These are phyloP conservation scores for Zygosaccharomyces sapae DNA, from an alignment of 1,139 yeast genomes.

Conservation along the genomic window DNA sequence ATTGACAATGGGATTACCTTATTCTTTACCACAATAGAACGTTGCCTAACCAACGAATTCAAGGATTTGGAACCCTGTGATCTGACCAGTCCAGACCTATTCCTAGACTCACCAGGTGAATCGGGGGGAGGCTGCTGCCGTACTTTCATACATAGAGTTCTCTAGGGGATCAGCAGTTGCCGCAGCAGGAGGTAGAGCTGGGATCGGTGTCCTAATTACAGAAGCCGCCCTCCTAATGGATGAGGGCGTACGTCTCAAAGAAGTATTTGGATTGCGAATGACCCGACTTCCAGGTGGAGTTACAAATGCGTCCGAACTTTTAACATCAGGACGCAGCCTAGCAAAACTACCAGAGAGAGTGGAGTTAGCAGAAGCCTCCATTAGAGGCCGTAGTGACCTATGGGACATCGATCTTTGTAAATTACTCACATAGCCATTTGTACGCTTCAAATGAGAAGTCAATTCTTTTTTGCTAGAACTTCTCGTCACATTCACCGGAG, in stretches of 20 bases:
- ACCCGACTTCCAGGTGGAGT: slow-evolving; percentile 4
- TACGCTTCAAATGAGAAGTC: slow-evolving; percentile 29
- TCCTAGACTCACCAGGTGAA: background rate
- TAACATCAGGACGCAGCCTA: slow-evolving; percentile 1
- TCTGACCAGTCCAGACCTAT: slow-evolving; percentile 20
- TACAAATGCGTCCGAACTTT: slow-evolving; percentile 1
- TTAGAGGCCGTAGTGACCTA: slow-evolving; percentile 22
- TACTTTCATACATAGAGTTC: background rate
- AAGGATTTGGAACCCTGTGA: slow-evolving; percentile 30
- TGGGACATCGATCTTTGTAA: slow-evolving; percentile 28
- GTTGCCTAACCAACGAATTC: slow-evolving; percentile 32
- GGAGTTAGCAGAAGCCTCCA: slow-evolving; percentile 5
- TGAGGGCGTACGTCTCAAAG: slow-evolving; percentile 36
- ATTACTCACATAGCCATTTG: slow-evolving; percentile 31
- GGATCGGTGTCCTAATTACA: slow-evolving; percentile 20
- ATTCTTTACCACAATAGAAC: slow-evolving; percentile 36
- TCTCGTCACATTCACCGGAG: slow-evolving; percentile 6
- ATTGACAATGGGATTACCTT: slow-evolving; percentile 34
- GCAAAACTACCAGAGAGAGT: background rate
- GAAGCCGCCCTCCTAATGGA: slow-evolving; percentile 39
- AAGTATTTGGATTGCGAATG: slow-evolving; percentile 15
- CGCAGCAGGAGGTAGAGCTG: background rate
- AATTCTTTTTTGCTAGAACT: slow-evolving; percentile 12
- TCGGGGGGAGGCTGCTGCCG: slow-evolving; percentile 11
- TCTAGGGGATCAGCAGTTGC: background rate